Evolutionary conservation across 2,329 filamentous ascomycete species (phyloP), one percentile per base, ranked within the genome.

Genomic region (Rugonectria rugulosa): DNA sequence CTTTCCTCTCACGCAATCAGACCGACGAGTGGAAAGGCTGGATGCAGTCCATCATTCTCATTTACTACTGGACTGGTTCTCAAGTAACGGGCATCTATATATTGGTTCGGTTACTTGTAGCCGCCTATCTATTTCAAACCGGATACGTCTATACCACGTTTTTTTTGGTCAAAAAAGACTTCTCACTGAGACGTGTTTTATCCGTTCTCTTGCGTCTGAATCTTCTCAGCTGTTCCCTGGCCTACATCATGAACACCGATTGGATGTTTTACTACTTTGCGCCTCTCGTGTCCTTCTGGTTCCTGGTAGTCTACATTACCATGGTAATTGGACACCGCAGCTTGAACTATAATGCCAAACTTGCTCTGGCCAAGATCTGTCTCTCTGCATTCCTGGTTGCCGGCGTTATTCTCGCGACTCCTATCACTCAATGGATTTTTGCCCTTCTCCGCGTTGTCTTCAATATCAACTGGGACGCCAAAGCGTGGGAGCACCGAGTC

Each of bases 21-120:
- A 83, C 82, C 0, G 79, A 88, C 48, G 87, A 89, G 68, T 87
- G 85, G 79, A 88, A 88, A 72, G 87, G 87, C 2, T 81, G 83
- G 77, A 85, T 88, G 82, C 84, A 88, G 59, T 75, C 77, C 12
- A 68, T 81, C 2, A 72, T 79, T 17, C 62, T 79, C 2, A 74
- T 84, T 5, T 87, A 85, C 63, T 80, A 86, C 62, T 88, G 84
- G 68, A 81, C 81, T 48, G 77, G 77, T 45, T 79, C 42, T 67
- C 15, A 19, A 15, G 41, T 20, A 19, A 23, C 21, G 17, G 78
- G 78, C 68, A 77, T 85, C 36, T 84, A 86, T 69, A 76, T 84
- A 60, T 68, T 82, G 38, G 71, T 84, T 11, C 80, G 83, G 27
- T 69, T 87, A 2, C 70, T 82, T 12, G 75, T 85, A 14, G 79